Conservation (phyloP, 2,329 filamentous ascomycete species). For the Trichoderma lentiforme region DNA sequence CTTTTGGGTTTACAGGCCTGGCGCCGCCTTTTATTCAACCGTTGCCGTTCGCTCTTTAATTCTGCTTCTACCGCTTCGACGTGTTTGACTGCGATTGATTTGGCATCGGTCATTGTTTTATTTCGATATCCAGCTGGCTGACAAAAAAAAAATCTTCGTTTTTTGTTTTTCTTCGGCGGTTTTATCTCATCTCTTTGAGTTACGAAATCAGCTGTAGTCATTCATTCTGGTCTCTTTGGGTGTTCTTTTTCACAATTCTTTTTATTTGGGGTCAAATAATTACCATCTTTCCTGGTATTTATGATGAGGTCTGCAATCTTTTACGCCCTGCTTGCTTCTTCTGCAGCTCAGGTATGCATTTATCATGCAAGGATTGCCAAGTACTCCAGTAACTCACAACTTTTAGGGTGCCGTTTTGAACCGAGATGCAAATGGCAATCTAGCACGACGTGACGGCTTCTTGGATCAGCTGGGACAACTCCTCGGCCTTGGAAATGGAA, state of each 20-base stretch:
- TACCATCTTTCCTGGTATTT: background rate
- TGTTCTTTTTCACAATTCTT: background rate
- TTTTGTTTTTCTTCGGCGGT: background rate
- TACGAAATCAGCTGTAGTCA: slow-evolving; percentile 24
- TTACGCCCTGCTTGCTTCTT: slow-evolving; percentile 22
- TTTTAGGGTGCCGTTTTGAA: slow-evolving; percentile 13
- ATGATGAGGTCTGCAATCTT: slow-evolving; percentile 24
- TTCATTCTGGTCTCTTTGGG: background rate
- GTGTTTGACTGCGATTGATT: background rate
- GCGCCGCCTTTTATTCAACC: slow-evolving; percentile 14
- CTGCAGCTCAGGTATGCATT: slow-evolving; percentile 21
- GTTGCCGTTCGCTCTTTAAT: slow-evolving; percentile 17
- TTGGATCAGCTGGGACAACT: slow-evolving; percentile 19
- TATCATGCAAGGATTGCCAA: background rate
- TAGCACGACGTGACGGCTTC: slow-evolving; percentile 3
- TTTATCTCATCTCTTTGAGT: slow-evolving; percentile 1
- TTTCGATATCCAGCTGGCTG: slow-evolving; percentile 17
- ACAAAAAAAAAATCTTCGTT: background rate
- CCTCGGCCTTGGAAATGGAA: slow-evolving; percentile 7
- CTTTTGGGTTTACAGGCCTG: slow-evolving; percentile 10
- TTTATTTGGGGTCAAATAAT: background rate
- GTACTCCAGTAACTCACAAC: background rate
- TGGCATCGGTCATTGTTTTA: slow-evolving; percentile 5
- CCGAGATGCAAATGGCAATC: slow-evolving; percentile 3
- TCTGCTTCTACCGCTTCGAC: background rate